Base-by-base conservation (phyloP, 306 rosid species). In the Gillenia trifoliata region DNA sequence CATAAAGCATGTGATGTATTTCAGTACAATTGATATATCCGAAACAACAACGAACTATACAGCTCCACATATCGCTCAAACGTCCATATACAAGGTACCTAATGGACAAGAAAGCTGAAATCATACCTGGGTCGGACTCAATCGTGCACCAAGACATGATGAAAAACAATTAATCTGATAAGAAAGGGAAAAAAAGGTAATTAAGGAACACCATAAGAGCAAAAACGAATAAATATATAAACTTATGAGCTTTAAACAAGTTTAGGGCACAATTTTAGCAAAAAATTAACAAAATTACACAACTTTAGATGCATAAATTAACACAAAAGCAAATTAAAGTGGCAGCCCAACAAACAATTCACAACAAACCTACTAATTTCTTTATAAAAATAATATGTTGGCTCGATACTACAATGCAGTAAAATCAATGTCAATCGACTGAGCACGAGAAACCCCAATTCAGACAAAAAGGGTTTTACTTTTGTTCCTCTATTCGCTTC, bases 111-210 rank as follows among this genome's bases (percentile, higher is more conserved):
- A 11, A 29, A 54, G 50, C 34, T 17, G 74, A 41, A 36, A 75
- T 20, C 79, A 72, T 90, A 94, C 99, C 97, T 2, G 97, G 99
- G 86, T 94, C 99, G 45, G 99, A 94, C 80, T 94, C 99, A 81
- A 94, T 92, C n/a, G 99, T 92, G 77, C 99, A 94, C 99, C 99
- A 94, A 85, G 99, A 92, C 97, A 94, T 94, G 86, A 67, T 85
- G 43, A 68, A 45, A 64, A 55, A 66, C 73, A 49, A 52, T 78
- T 16, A 72, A 73, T 73, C 98, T 90, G 93, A 77, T 64, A 63
- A 22, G 23, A 61, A 30, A 25, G 45, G 9, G 26, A 63, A 30
- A 30, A 7, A 33, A 3, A 4, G 1, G 8, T 62, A 15, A 47
- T 62, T 1, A 33, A 69, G 4, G 1, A 23, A 61, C 50, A 47